Conservation (phyloP, 441 rosid species). For the California macrophylla region DNA sequence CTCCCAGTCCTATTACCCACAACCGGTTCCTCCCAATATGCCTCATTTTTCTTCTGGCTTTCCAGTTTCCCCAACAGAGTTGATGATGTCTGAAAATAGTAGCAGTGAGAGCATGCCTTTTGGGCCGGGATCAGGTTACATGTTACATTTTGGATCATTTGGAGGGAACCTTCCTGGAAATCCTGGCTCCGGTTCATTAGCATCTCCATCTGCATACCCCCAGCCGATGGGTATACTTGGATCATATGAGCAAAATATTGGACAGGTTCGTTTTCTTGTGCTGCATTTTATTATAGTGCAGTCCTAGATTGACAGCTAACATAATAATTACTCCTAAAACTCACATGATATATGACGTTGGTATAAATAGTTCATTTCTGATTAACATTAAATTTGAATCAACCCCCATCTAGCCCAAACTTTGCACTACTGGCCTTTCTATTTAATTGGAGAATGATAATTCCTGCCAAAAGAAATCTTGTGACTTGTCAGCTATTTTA, state of each 20-base stretch:
- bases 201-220: conserved; percentile 44
- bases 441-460: neutral
- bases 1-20: conserved; percentile 42
- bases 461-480: neutral
- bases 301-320: conserved; percentile 1
- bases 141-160: conserved; percentile 44
- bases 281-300: neutral
- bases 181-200: conserved; percentile 32
- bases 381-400: neutral
- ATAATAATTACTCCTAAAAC: neutral
- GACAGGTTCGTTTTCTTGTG: conserved; percentile 38
- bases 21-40: conserved; percentile 28
- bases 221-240: conserved; percentile 72
- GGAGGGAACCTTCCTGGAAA: conserved; percentile 37
- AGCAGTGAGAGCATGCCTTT: conserved; percentile 26
- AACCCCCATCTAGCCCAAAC: neutral
- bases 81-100: conserved; percentile 35
- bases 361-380: neutral
- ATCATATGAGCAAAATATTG: conserved; percentile 48
- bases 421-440: neutral
- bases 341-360: neutral
- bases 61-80: conserved; percentile 29
- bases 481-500: neutral
- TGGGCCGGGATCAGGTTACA: conserved; percentile 45
- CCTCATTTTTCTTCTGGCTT: conserved; percentile 32